Conservation (phyloP, 140 eudicot species). For the Oenanthe javanica region DNA sequence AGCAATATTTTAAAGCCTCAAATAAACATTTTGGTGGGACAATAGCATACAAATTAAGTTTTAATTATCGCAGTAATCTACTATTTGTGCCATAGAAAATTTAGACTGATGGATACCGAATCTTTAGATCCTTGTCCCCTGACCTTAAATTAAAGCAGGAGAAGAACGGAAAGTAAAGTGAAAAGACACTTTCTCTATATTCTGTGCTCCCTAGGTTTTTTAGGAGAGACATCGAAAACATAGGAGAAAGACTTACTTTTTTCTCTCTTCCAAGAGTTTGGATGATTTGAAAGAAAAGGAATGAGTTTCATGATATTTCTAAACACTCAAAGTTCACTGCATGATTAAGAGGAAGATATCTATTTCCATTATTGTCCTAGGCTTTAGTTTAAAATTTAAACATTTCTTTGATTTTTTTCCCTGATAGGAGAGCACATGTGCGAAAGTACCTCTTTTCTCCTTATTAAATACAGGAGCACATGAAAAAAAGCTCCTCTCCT, state of each 20-base stretch:
- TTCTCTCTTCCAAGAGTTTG: background rate
- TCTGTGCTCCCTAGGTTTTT: background rate
- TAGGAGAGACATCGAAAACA: background rate
- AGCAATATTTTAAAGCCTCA: too few relatives aligned
- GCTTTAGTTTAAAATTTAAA: background rate
- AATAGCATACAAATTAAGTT: background rate
- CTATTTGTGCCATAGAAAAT: background rate
- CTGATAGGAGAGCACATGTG: background rate
- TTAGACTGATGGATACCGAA: background rate
- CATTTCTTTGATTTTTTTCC: background rate
- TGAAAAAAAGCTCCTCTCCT: background rate
- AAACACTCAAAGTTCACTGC: background rate
- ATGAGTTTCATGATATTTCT: background rate
- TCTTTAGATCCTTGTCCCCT: background rate
- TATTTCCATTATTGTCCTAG: background rate
- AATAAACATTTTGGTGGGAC: too few relatives aligned
- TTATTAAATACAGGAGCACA: background rate
- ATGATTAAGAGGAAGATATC: background rate
- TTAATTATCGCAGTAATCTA: background rate
- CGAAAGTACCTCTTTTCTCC: background rate
- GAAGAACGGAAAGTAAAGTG: background rate
- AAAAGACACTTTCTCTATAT: background rate
- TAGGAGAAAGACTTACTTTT: background rate
- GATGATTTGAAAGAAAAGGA: background rate
- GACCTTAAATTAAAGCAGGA: background rate